Base-by-base conservation (phyloP, 345 rosid species). In the Syzygium oleosum region DNA sequence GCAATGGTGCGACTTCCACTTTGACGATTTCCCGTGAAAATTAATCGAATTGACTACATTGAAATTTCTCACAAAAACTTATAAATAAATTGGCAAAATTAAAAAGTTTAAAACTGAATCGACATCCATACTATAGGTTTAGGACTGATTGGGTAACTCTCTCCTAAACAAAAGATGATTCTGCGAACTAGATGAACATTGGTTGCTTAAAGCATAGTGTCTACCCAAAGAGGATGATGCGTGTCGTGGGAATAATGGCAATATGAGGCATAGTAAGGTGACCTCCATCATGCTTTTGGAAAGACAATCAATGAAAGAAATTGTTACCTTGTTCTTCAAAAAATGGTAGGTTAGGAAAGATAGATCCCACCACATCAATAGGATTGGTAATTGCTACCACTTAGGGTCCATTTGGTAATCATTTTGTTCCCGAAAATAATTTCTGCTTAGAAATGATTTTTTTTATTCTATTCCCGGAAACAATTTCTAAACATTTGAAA, bases 1-100 rank as follows among this genome's bases (percentile, higher is more conserved):
- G 0, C 19, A 4, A 31, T 65, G 1, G 16, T 65, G 8, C 1
- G 43, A 65, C 9, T 8, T 5, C 5, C 43, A 65, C 38, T 16
- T 65, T 0, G 8, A 3, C 10, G 8, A 68, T 17, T 68, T 2
- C 19, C 9, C 16, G 5, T 0, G 34, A 68, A 31, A 68, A 68
- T 68, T 68, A 23, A 2, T 16, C 4, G 3, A 68, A 68, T 21
- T 1, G 2, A 34, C 12, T 68, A 16, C 4, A 31, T 31, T 68
- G 13, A 4, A 34, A 68, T 68, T 68, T 34, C 1, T 0, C 1
- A 0, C 0, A 17, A 34, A 31, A 0, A 0, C 17, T 68, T 34
- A 31, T 68, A 1, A 68, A 2, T 61, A 61, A 61, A 13, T 61
- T 61, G 10, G 4, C 5, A 31, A 17, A 31, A 7, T 31, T 31